A percentile compares a stretch with the other conserved stretches of the same genome.
Evolutionary conservation across 768 basidiomycete species (phyloP).

Genomic region (Termitomyces sp.): DNA sequence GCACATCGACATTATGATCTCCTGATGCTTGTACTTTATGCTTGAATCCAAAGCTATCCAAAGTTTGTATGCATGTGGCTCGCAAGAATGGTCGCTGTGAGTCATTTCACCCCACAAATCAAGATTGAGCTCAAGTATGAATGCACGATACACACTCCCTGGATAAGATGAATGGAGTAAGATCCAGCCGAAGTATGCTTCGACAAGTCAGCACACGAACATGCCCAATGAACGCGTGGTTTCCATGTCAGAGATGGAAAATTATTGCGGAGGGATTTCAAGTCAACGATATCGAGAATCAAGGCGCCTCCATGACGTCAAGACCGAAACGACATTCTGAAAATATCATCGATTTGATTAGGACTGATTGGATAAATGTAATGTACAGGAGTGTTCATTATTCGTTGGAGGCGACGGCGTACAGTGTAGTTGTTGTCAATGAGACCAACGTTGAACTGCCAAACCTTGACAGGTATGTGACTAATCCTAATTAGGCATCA

Average conservation of each 20-base stretch:
- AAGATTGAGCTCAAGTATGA: not conserved
- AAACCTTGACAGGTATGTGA: not conserved
- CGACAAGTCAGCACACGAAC: not conserved
- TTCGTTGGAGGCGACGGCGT: not conserved
- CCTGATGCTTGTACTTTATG: not conserved
- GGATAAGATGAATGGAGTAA: not conserved
- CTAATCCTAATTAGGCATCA: conserved; percentile 11
- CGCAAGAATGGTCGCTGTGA: not conserved
- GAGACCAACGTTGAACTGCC: not conserved
- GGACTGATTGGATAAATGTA: no score
- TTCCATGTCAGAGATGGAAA: not conserved
- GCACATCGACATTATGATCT: no score
- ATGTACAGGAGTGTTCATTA: not conserved
- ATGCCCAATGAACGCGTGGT: conserved; percentile 1
- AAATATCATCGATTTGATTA: no score
- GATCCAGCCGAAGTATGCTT: not conserved
- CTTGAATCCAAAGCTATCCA: not conserved
- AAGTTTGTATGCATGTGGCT: not conserved
- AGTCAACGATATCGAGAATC: not conserved
- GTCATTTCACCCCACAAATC: not conserved
- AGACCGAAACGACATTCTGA: no score
- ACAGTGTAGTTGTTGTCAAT: no score
- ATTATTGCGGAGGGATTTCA: not conserved
- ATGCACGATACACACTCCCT: not conserved
- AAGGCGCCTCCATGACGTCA: not conserved